These are phyloP conservation scores for Fusarium mundagurra DNA, from an alignment of 2,329 filamentous ascomycete species.

Conservation along the genomic window DNA sequence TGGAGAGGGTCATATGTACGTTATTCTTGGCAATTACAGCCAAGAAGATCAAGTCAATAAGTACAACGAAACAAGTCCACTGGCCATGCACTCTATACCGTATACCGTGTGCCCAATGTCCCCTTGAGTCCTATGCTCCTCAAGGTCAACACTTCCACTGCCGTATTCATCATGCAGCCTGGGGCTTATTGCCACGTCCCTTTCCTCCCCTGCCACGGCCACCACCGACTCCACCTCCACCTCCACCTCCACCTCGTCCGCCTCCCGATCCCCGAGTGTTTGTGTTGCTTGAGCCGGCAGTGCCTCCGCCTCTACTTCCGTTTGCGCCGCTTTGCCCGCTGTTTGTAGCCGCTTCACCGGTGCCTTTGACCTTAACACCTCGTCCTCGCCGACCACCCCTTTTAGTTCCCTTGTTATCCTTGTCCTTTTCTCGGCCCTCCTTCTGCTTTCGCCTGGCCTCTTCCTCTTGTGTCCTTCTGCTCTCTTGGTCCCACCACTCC, in stretches of 20 bases:
- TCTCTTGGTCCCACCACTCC: constrained; percentile 94
- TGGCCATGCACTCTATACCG: not conserved
- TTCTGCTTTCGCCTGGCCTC: constrained; percentile 56
- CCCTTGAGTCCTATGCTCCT: constrained; percentile 34
- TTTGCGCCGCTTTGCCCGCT: constrained; percentile 26
- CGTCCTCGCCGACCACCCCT: constrained; percentile 45
- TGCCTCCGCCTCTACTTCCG: constrained; percentile 20
- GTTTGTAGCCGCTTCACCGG: constrained; percentile 30
- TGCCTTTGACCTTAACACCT: constrained; percentile 44
- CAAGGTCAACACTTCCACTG: constrained; percentile 10
- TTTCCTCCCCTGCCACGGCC: constrained; percentile 37
- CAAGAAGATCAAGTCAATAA: constrained; percentile 15
- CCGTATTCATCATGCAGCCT: constrained; percentile 6
- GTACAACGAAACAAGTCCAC: constrained; percentile 19
- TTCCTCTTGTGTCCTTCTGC: constrained; percentile 73
- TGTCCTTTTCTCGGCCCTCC: constrained; percentile 54
- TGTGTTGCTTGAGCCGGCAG: constrained; percentile 18
- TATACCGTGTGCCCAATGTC: not conserved
- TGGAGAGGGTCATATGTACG: constrained; percentile 28
- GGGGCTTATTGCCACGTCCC: constrained; percentile 34
- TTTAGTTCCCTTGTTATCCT: constrained; percentile 52
- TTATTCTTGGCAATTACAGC: constrained; percentile 1
- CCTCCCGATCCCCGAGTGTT: constrained; percentile 26
- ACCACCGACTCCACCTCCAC: constrained; percentile 33
- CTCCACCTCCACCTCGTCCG: constrained; percentile 35